Base-by-base conservation (phyloP, 1,139 yeast genomes). In the Blastobotrys elegans region DNA sequence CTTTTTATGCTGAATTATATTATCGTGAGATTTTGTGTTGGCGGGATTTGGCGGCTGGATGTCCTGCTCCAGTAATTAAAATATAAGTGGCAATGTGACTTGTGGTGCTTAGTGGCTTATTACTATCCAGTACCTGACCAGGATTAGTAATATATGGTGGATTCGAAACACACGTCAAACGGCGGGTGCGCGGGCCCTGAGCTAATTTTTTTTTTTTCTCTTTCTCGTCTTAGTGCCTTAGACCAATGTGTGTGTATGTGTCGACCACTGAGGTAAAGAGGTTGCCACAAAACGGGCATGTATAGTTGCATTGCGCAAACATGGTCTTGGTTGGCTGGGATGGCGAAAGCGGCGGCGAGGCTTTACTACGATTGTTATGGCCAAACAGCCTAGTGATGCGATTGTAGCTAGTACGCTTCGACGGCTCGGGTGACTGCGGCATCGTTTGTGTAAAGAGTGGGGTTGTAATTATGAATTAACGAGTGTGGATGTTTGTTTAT, bases 211-310 rank as follows among this genome's bases (percentile, higher is more conserved):
- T n/a, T n/a, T n/a, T n/a, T n/a, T n/a, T n/a, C n/a, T n/a, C n/a
- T n/a, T n/a, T n/a, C n/a, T n/a, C n/a, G n/a, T n/a, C n/a, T 43
- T 20, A 43, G n/a, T 43, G 46, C 29, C 46, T 13, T 27, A 43
- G 29, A 2, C 46, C 41, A 29, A 43, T 43, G 20, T 43, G 46
- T 22, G 46, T 43, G 30, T 43, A 33, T 2, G 35, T 37, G 16
- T 43, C 46, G 13, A 37, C 40, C 13, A 43, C 36, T 7, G 37
- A 29, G 16, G 46, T 43, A 21, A 43, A 43, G 21, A 36, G 13
- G 26, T 30, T 36, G 8, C 41, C 46, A 21, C 46, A 43, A 20
- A 32, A 43, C 20, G 46, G 46, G 18, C 46, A 43, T 14, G 41
- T 43, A 29, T 18, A 43, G 36, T 43, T 43, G 21, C 46, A 43